Conservation (phyloP, 352 stramenopile species). For the Phytophthora pisi region DNA sequence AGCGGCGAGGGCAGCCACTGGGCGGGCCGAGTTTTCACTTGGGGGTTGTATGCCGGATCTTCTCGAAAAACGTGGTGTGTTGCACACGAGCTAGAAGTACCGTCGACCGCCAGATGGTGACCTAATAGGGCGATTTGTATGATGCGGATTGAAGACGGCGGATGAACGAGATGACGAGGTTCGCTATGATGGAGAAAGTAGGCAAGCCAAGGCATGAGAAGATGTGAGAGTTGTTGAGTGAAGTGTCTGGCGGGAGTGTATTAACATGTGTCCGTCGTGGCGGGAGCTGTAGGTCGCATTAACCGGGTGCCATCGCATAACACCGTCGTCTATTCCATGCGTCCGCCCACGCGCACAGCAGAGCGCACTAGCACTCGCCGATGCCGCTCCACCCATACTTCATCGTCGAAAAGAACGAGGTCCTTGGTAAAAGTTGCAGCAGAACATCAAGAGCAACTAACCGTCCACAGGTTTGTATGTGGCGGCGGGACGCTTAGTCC, state of each 20-base stretch:
- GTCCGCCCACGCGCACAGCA: slow-evolving; percentile 37
- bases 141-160: neutral
- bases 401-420: slow-evolving; percentile 43
- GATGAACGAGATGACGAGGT: too few species aligned
- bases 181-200: too few species aligned
- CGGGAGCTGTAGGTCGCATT: slow-evolving; percentile 76
- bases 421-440: slow-evolving; percentile 20
- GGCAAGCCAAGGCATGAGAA: too few species aligned
- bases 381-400: slow-evolving; percentile 17
- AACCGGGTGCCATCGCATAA: slow-evolving; percentile 94
- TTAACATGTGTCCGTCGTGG: slow-evolving; percentile 13
- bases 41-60: slow-evolving; percentile 26
- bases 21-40: slow-evolving; percentile 14
- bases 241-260: slow-evolving; percentile 28
- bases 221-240: neutral
- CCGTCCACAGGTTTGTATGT: slow-evolving; percentile 10
- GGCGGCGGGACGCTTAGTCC: slow-evolving; percentile 65
- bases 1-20: slow-evolving; percentile 22
- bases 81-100: slow-evolving; percentile 2
- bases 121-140: slow-evolving; percentile 1
- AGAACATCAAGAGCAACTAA: slow-evolving; percentile 16
- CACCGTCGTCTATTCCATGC: slow-evolving; percentile 94
- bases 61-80: slow-evolving; percentile 18
- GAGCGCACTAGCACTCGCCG: slow-evolving; percentile 6
- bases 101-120: neutral